A percentile compares a stretch with the other conserved stretches of the same genome.
phyloP scores from a whole-genome alignment of 2,329 filamentous ascomycete genomes.

The Pestalotiopsis sp. region DNA sequence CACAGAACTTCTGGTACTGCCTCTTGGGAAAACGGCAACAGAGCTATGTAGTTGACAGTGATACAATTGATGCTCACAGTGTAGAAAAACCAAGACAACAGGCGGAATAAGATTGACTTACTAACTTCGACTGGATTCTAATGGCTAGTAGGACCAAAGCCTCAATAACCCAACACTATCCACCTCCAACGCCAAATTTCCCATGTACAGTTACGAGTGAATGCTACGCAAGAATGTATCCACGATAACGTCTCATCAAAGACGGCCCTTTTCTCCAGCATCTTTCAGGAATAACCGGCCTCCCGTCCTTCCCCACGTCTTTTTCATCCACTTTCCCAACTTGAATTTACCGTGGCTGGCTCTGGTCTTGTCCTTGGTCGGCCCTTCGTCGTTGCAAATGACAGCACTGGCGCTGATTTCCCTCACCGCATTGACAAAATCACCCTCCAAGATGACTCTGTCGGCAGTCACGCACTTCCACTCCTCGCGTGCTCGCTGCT shows the following conservation, averaged over 20 bases:
- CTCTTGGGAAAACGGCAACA: too few relatives aligned
- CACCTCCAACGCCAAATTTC: too few relatives aligned
- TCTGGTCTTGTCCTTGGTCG: neutral
- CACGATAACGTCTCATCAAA: neutral
- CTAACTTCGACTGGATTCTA: too few relatives aligned
- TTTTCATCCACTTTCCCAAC: constrained; percentile 1
- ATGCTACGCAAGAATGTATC: neutral
- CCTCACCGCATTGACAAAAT: neutral
- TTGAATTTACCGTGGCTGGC: neutral
- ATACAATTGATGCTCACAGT: too few relatives aligned
- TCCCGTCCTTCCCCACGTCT: neutral
- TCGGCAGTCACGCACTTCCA: neutral
- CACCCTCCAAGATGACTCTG: neutral
- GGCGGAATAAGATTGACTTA: too few relatives aligned
- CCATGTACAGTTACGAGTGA: too few relatives aligned
- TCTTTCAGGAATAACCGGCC: neutral
- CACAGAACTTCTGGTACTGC: too few relatives aligned
- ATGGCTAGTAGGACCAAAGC: too few relatives aligned
- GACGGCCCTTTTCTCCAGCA: neutral
- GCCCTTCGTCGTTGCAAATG: neutral
- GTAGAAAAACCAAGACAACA: too few relatives aligned
- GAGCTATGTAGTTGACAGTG: too few relatives aligned
- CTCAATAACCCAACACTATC: too few relatives aligned
- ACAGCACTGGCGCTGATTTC: neutral
- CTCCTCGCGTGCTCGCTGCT: neutral